phyloP scores from a whole-genome alignment of 2,329 filamentous ascomycete species.

The Penicillium hordei region DNA sequence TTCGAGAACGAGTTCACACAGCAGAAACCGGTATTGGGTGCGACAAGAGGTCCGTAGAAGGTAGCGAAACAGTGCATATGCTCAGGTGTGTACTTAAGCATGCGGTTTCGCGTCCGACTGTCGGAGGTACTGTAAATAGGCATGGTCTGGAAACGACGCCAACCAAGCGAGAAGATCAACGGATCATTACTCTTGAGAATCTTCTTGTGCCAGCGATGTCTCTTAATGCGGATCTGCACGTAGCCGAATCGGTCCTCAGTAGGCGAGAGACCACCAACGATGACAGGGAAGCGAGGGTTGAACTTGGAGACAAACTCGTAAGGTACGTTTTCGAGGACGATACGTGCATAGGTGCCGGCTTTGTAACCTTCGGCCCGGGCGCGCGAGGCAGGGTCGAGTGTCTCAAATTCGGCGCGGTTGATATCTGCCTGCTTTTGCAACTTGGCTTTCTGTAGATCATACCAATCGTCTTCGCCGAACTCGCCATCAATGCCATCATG shows the following conservation, averaged over 20 bases:
- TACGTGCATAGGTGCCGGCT: conserved; percentile 88
- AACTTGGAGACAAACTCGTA: conserved; percentile 86
- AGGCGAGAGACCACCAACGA: conserved; percentile 86
- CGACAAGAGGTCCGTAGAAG: conserved; percentile 91
- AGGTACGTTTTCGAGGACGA: conserved; percentile 84
- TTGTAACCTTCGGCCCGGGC: conserved; percentile 84
- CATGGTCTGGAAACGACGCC: conserved; percentile 89
- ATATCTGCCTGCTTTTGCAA: conserved; percentile 96
- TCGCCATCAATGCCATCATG: conserved; percentile 67
- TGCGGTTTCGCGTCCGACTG: conserved; percentile 87
- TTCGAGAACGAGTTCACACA: conserved; percentile 87
- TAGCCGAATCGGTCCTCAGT: conserved; percentile 96
- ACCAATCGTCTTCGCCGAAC: conserved; percentile 98
- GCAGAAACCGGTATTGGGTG: conserved; percentile 93
- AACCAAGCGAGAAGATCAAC: conserved; percentile 93
- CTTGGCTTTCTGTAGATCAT: conserved; percentile 90
- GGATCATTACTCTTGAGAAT: conserved; percentile 98
- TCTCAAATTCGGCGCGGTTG: conserved; percentile 90
- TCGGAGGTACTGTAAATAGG: conserved; percentile 95
- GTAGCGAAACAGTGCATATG: conserved; percentile 99
- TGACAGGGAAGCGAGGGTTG: conserved; percentile 75
- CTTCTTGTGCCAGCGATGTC: conserved; percentile 98
- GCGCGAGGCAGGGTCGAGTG: conserved; percentile 79
- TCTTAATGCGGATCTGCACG: conserved; percentile 93
- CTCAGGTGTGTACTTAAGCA: conserved; percentile 98